phyloP scores from a whole-genome alignment of 257 asterid genomes.

The Solanum okadae region DNA sequence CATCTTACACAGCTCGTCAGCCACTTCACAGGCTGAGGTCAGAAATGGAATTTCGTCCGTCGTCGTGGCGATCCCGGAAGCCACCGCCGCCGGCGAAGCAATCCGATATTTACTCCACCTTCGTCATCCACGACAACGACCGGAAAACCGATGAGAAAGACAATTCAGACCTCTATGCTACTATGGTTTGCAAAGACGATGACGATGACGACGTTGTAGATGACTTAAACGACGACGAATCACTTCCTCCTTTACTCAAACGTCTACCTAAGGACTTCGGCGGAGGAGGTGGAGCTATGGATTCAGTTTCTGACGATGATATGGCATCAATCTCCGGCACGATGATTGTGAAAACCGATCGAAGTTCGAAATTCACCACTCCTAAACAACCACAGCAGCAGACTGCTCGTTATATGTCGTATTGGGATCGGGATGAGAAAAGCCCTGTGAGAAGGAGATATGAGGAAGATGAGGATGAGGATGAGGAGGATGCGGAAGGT shows the following conservation, averaged over 20 bases:
- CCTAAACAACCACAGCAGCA: neutral
- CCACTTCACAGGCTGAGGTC: neutral
- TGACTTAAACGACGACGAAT: conserved; percentile 53
- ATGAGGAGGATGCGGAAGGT: conserved; percentile 34
- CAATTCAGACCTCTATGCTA: conserved; percentile 40
- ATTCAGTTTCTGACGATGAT: conserved; percentile 34
- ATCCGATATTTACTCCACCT: conserved; percentile 55
- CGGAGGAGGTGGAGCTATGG: conserved; percentile 36
- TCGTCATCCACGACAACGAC: conserved; percentile 33
- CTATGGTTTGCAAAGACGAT: conserved; percentile 57
- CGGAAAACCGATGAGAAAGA: conserved; percentile 9
- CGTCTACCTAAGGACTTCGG: conserved; percentile 94
- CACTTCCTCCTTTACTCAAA: conserved; percentile 76
- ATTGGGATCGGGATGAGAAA: conserved; percentile 29
- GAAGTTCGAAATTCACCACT: conserved; percentile 7
- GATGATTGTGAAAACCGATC: conserved; percentile 59
- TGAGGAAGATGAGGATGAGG: conserved; percentile 14
- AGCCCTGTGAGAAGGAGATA: conserved; percentile 10
- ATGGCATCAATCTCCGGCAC: conserved; percentile 60
- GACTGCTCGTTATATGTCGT: conserved; percentile 6
- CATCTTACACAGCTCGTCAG: neutral
- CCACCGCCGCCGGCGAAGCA: conserved; percentile 46
- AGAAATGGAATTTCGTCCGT: conserved; percentile 53
- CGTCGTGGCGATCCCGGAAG: conserved; percentile 50
- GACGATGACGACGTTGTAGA: conserved; percentile 4